Base-by-base conservation (phyloP, 495 filamentous ascomycete genomes). In the Amniculicola lignicola region DNA sequence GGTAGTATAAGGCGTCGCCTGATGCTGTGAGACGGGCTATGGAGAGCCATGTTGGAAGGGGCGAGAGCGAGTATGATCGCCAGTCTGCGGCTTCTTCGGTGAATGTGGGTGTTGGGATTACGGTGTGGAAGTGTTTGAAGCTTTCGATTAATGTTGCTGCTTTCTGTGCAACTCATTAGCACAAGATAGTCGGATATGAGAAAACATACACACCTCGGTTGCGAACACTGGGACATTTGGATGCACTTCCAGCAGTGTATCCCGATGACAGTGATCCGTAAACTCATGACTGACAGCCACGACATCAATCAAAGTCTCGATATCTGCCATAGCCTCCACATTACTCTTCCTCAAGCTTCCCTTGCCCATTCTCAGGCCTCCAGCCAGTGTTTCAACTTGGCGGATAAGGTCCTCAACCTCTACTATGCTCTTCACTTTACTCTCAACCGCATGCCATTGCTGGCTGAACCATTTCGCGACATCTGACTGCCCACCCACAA, bases 221-320 rank as follows among this genome's bases (percentile, higher is more conserved):
- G 78, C 78, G 42, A 80, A 73, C 2, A 80, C 67, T 0, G 79
- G 79, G 5, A 76, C 72, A 31, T 68, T 53, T 5, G 64, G 40
- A n/a, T 73, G 53, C 11, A 82, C 59, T 45, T 79, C 71, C 38
- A 74, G 61, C 9, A 82, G 70, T 22, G 79, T 82, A 6, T 71
- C 65, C 49, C 74, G 4, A 40, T 40, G 37, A 19, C 37, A 40
- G 19, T 40, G 37, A 18, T 40, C 37, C 6, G 78, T 80, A 47
- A 82, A 82, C 61, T 83, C 79, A 59, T 82, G 78, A 23, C 64
- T 72, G 25, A 81, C 69, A 36, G 70, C 65, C 0, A 81, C 75
- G 6, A 62, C 69, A 60, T 82, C 79, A 31, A 82, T 72, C 25
- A 61, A 64, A 9, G 57, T 57, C 38, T 61, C 14, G 11, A 48